Evolutionary conservation across 768 basidiomycete species (phyloP), one percentile per base, ranked within the genome.

Genomic region (Dentipellis sp.): DNA sequence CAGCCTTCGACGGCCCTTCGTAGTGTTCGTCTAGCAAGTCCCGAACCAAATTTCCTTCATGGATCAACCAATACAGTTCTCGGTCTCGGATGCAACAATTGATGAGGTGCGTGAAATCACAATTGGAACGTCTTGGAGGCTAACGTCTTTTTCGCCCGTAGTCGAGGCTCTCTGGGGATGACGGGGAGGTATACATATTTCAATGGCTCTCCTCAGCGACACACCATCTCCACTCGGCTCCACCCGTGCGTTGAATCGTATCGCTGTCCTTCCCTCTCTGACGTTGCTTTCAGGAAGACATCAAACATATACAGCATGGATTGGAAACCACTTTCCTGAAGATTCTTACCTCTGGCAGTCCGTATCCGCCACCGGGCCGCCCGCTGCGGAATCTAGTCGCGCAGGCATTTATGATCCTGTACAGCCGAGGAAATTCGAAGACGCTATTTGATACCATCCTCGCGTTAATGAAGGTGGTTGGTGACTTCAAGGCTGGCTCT

Each of bases 391-490:
- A 87, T 56, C 74, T 91, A 4, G 80, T 88, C 49, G 82, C 88
- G 9, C 75, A 89, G 75, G 93, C 91, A 64, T 71, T 97, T 48
- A 69, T 90, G 45, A 67, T 74, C 19, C 60, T 95, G 14, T 94
- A 94, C 70, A 78, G 76, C 36, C 80, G 84, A 16, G 90, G 88
- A 62, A 94, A 97, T 67, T 86, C 87, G 0, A 80, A 84, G 68
- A 82, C 85, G 1, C 69, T 97, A 55, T 97, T 94, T 62, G 95
- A 99, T 65, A 88, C 88, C 5, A 68, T 95, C 29, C 86, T 92
- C 64, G 67, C 78, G 2, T 79, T 97, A 57, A 70, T 95, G 53
- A 89, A 82, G 71, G 77, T 86, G 19, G 84, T 83, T 0, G 74
- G 78, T 11, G 94, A 97, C 63, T 67, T 78, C 57, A 94, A 91